These are phyloP conservation scores for Brachypodium distachyon DNA, from an alignment of 202 grass and related monocot genomes.

Conservation along the genomic window DNA sequence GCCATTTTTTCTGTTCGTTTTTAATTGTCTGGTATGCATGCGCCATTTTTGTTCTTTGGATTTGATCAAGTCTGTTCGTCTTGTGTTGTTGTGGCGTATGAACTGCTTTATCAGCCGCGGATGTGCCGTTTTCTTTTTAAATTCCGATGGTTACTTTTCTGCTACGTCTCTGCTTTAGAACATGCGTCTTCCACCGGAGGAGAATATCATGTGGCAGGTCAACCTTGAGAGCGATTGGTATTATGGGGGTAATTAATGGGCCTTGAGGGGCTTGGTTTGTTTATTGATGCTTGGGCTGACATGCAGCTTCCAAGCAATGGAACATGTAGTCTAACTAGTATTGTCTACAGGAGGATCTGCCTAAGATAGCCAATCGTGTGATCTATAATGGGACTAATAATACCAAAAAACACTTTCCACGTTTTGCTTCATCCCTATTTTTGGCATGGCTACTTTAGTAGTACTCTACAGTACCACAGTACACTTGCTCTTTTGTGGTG, in stretches of 20 bases:
- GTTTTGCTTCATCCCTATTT: neutral
- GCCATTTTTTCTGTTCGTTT: neutral
- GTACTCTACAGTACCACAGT: neutral
- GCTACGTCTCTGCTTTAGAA: neutral
- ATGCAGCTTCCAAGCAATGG: neutral
- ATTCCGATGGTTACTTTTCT: neutral
- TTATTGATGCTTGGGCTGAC: conserved; percentile 4
- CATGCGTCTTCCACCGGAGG: neutral
- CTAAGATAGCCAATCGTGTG: neutral
- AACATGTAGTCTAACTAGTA: neutral
- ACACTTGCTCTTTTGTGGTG: neutral
- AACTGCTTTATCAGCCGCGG: neutral
- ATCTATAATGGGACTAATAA: neutral
- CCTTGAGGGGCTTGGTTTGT: neutral
- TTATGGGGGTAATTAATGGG: neutral
- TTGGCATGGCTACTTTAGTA: neutral
- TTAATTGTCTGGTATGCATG: neutral
- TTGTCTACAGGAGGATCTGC: neutral
- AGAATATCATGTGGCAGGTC: neutral
- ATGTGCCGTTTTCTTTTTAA: neutral
- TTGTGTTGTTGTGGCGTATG: neutral
- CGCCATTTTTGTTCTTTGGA: neutral
- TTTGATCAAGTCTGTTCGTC: neutral
- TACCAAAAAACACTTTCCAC: neutral
- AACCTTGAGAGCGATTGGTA: neutral